Conservation (phyloP, 2,329 filamentous ascomycete species). For the Botrytis galanthina region DNA sequence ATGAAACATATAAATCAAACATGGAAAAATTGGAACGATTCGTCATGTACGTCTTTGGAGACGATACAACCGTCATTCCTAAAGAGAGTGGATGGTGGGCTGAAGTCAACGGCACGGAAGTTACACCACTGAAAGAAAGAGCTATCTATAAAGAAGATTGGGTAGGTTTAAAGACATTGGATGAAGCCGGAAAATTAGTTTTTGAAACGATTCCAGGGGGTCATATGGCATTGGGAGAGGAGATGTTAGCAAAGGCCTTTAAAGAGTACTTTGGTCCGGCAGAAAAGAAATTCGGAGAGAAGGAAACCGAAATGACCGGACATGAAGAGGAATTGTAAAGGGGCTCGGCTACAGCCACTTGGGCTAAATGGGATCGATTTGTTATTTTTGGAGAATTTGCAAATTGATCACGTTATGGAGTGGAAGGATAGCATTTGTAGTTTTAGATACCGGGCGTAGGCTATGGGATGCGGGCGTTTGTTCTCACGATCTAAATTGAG, state of each 20-base stretch:
- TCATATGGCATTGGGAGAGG: constrained; percentile 77
- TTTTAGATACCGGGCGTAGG: constrained; percentile 11
- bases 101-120: constrained; percentile 72
- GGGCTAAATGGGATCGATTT: not conserved
- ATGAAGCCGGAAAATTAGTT: constrained; percentile 73
- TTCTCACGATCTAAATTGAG: not conserved
- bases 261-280: constrained; percentile 45
- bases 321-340: constrained; percentile 20
- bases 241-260: constrained; percentile 52
- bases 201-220: constrained; percentile 72
- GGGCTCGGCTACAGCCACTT: not conserved
- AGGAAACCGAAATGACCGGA: not conserved
- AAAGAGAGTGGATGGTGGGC: constrained; percentile 91
- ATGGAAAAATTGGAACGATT: constrained; percentile 70
- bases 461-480: not conserved
- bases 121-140: constrained; percentile 66
- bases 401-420: not conserved
- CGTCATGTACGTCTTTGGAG: constrained; percentile 84
- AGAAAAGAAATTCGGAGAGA: constrained; percentile 30
- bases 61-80: constrained; percentile 82
- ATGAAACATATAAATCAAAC: constrained; percentile 68
- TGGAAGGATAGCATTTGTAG: not conserved
- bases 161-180: constrained; percentile 78
- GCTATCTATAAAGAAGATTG: constrained; percentile 86
- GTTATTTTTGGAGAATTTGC: not conserved